Evolutionary conservation across 768 basidiomycete species (phyloP).

Genomic region (Pisolithus marmoratus): DNA sequence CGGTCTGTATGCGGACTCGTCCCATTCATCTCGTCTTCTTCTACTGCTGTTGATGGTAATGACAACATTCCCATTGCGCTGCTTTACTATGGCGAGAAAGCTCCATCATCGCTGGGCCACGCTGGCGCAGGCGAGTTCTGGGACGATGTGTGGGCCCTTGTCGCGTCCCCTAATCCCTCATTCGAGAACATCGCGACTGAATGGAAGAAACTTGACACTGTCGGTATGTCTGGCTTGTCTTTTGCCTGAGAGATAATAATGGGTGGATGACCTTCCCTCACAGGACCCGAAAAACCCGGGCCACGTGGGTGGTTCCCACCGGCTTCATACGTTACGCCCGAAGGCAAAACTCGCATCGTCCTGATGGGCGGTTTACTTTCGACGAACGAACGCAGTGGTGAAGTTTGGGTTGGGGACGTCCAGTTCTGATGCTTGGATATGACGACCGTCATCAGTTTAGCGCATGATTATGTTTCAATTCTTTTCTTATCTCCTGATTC

Average conservation of each 20-base stretch:
- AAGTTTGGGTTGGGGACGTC: slow-evolving; percentile 37
- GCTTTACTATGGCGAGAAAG: slow-evolving; percentile 33
- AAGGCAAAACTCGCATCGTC: slow-evolving; percentile 23
- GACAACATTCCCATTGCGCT: slow-evolving; percentile 21
- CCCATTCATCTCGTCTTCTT: slow-evolving; percentile 11
- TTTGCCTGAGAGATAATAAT: background rate
- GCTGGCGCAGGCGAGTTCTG: slow-evolving; percentile 37
- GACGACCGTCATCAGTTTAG: no score
- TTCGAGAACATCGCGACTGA: background rate
- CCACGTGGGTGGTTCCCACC: slow-evolving; percentile 41
- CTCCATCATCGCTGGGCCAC: slow-evolving; percentile 32
- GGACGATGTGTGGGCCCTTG: slow-evolving; percentile 34
- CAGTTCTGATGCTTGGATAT: slow-evolving; percentile 6
- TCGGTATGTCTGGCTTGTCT: slow-evolving; percentile 1
- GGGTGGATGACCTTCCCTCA: background rate
- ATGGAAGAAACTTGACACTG: slow-evolving; percentile 22
- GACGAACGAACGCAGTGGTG: slow-evolving; percentile 35
- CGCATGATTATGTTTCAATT: no score
- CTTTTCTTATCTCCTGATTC: background rate
- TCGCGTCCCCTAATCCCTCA: slow-evolving; percentile 5
- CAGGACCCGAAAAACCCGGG: slow-evolving; percentile 17
- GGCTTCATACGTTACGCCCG: slow-evolving; percentile 17
- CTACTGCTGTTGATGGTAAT: background rate
- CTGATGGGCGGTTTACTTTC: slow-evolving; percentile 37
- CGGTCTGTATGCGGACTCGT: slow-evolving; percentile 33